phyloP scores from a whole-genome alignment of 371 early-diverging fungal genomes.

The Homolaphlyctis polyrhiza region DNA sequence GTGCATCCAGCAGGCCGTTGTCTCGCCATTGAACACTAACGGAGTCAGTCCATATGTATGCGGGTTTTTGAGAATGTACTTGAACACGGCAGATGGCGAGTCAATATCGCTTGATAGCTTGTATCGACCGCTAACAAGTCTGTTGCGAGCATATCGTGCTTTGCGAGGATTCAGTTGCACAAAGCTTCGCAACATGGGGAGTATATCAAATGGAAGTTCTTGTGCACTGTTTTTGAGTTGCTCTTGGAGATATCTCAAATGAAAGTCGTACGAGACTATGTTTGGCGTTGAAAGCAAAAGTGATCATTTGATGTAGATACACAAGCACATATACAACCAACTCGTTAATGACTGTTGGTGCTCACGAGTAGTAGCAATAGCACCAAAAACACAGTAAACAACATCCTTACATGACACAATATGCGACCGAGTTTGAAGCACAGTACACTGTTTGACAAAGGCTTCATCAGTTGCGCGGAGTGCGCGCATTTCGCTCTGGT shows the following conservation, averaged over 20 bases:
- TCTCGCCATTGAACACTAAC: slow-evolving; percentile 16
- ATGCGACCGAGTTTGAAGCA: slow-evolving; percentile 64
- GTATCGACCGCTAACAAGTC: slow-evolving; percentile 29
- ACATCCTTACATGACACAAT: slow-evolving; percentile 61
- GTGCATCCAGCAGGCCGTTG: slow-evolving; percentile 22
- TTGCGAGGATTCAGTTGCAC: slow-evolving; percentile 34
- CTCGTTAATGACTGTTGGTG: too few relatives aligned
- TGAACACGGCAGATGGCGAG: slow-evolving; percentile 36
- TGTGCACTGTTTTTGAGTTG: not conserved
- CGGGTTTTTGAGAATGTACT: slow-evolving; percentile 64
- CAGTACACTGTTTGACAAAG: slow-evolving; percentile 48
- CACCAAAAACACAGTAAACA: not conserved
- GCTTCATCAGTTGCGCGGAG: not conserved
- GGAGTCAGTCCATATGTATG: slow-evolving; percentile 53
- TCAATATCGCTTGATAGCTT: slow-evolving; percentile 14
- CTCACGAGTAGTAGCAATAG: too few relatives aligned
- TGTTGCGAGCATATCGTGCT: slow-evolving; percentile 51
- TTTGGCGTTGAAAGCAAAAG: too few relatives aligned
- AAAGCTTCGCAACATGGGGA: not conserved
- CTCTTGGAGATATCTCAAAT: slow-evolving; percentile 51
- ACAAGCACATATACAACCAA: too few relatives aligned
- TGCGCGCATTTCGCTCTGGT: slow-evolving; percentile 12
- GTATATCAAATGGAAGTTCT: not conserved
- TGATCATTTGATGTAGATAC: too few relatives aligned
- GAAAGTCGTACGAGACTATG: slow-evolving; percentile 72